Evolutionary conservation across 2,329 filamentous ascomycete species (phyloP), one percentile per base, ranked within the genome.

Genomic region (Teratosphaeria pseudoeucalypti): DNA sequence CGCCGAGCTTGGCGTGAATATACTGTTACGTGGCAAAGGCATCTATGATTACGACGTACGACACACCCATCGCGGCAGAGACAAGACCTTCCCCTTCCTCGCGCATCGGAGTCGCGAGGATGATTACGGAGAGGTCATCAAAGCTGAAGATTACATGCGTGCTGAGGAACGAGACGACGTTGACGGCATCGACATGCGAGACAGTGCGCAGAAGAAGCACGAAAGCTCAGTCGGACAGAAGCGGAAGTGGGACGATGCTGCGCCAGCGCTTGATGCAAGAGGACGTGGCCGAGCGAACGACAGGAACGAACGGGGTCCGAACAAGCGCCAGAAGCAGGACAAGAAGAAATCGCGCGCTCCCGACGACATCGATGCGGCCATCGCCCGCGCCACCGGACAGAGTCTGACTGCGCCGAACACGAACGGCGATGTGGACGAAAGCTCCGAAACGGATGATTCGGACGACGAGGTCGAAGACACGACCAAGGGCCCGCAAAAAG

Each of bases 11-110:
- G 94, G 94, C 19, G 85, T 97, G 65, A 96, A 95, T 65, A 84
- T 99, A 55, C 79, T 99, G 10, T 81, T 97, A 49, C 89, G 94
- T 66, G 66, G 67, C 16, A 95, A 92, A 71, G 89, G 87, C 14
- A 85, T 95, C n/a, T 89, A 94, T 71, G 94, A 99, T 73, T 99
- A 89, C 66, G 90, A 96, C 69, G 88, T 96, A 1, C 83, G 90
- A 49, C 43, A 49, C 23, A 89, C 88, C 39, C 96, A 96, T 73
- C 95, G 90, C 71, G 94, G 94, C 2, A 83, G 92, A 58, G 94
- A 99, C 71, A 86, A 91, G 63, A 88, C 95, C 77, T 97, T 96
- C 70, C 94, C 94, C 0, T 86, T 95, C 57, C 84, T 92, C 0
- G 84, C 92, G 27, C 85, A 90, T 57, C 82, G 89, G 67, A 88